phyloP scores from a whole-genome alignment of 768 basidiomycete genomes.

The Tylopilus cervinicoccineus region DNA sequence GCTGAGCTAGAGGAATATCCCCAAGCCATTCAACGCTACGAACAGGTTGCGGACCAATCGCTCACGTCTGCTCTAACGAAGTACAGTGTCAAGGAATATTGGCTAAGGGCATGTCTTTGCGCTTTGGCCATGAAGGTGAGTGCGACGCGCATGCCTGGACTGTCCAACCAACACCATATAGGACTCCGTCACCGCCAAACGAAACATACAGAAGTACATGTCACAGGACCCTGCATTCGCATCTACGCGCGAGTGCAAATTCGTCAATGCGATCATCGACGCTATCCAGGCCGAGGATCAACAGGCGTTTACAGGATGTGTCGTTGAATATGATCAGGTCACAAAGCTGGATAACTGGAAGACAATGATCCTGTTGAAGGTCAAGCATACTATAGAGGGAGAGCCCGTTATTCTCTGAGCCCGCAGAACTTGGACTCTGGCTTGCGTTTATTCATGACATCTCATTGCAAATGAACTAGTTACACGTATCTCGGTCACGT shows the following conservation, averaged over 20 bases:
- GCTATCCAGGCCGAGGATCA: conserved; percentile 68
- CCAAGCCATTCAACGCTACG: conserved; percentile 83
- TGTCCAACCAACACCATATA: conserved; percentile 30
- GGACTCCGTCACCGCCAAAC: conserved; percentile 82
- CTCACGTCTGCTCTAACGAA: conserved; percentile 84
- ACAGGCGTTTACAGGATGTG: conserved; percentile 74
- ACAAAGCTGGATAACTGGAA: conserved; percentile 96
- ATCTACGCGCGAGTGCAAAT: conserved; percentile 90
- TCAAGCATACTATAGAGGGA: conserved; percentile 76
- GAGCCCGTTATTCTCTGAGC: conserved; percentile 39
- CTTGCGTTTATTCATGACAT: neutral
- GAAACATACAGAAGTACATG: conserved; percentile 73
- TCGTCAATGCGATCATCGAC: conserved; percentile 73
- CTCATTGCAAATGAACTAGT: neutral
- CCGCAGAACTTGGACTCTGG: neutral
- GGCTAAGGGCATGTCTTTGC: conserved; percentile 84
- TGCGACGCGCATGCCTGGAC: conserved; percentile 4
- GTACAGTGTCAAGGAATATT: conserved; percentile 98
- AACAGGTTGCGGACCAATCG: conserved; percentile 84
- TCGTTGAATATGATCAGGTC: conserved; percentile 90
- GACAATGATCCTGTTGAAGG: conserved; percentile 83
- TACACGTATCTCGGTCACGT: conserved; percentile 2
- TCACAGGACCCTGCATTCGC: conserved; percentile 83
- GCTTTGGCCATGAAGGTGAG: conserved; percentile 83
- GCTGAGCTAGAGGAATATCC: conserved; percentile 85